Evolutionary conservation across 306 rosid species (phyloP).

Genomic region (Fagus crenata): DNA sequence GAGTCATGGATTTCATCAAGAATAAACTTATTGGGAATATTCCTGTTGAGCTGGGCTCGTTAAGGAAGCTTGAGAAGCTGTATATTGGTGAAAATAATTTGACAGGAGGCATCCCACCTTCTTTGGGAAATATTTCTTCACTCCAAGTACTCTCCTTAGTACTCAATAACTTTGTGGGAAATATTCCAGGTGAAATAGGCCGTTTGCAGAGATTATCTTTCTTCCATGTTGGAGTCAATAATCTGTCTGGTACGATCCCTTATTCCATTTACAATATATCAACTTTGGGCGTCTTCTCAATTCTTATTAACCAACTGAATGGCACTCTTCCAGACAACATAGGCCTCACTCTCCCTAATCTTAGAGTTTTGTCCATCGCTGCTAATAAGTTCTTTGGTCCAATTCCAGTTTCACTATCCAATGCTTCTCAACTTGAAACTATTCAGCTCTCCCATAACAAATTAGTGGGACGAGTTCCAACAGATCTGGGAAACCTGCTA

Average conservation of each 20-base stretch:
- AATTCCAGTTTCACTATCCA: slow-evolving; percentile 37
- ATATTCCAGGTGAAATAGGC: slow-evolving; percentile 37
- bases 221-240: neutral
- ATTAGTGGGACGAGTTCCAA: slow-evolving; percentile 32
- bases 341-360: slow-evolving; percentile 39
- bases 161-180: slow-evolving; percentile 22
- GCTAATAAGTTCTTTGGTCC: slow-evolving; percentile 30
- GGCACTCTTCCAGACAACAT: slow-evolving; percentile 39
- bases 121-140: slow-evolving; percentile 42
- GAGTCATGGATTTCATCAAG: accelerated
- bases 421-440: slow-evolving; percentile 21
- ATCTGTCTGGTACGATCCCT: slow-evolving; percentile 35
- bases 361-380: neutral
- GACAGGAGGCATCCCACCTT: slow-evolving; percentile 34
- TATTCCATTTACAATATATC: slow-evolving; percentile 42
- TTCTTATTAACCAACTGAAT: neutral
- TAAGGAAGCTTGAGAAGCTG: slow-evolving; percentile 16
- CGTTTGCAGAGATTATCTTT: neutral
- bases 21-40: slow-evolving; percentile 29
- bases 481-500: neutral
- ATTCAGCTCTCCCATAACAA: neutral
- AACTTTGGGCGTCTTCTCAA: neutral
- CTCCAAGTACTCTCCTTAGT: neutral
- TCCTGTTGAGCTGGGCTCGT: slow-evolving; percentile 21
- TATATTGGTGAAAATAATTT: slow-evolving; percentile 12